Evolutionary conservation across 352 stramenopile species (phyloP), one percentile per base, ranked within the genome.

Genomic region (Globisporangium canariense): DNA sequence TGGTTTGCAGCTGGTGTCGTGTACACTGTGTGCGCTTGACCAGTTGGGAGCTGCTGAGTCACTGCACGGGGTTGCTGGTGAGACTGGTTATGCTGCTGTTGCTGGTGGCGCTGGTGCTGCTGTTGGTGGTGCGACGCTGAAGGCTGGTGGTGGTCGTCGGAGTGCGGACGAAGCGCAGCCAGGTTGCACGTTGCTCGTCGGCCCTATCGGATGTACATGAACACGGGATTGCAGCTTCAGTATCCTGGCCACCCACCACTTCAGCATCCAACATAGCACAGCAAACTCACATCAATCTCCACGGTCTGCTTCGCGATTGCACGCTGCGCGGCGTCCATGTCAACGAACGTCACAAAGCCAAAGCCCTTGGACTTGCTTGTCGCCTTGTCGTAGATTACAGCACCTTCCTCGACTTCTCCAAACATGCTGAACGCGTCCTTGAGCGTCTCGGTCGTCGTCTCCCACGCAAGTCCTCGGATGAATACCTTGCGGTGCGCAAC

Each of bases 401-500:
- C 70, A 40, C 56, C 81, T 65, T 90, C 70, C 60, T 90, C 74
- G 11, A 93, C 69, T 11, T 82, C 60, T 14, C 84, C 84, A 59
- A 91, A 93, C 30, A 47, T 47, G 46, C 64, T 59, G 61, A 91
- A 90, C 18, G 73, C 67, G 30, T 71, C 52, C 53, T 76, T 81
- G 49, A 93, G 66, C 28, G 62, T 49, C 47, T 89, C 76, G 38
- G 65, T 75, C 61, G 71, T 79, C 32, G 76, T 88, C 65, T 89
- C 71, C 74, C 74, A 83, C 40, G 84, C 70, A 49, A 93, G 73
- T 13, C 78, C 79, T 52, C 75, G 74, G 66, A 93, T 77, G 67
- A 89, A 87, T 43, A 93, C 75, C 64, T 90, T 90, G 66, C 85
- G 76, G 58, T 89, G 77, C 46, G 68, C 66, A n/a, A 90, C 56